These are phyloP conservation scores for Emydomyces testavorans DNA, from an alignment of 2,329 filamentous ascomycete species.

Conservation along the genomic window DNA sequence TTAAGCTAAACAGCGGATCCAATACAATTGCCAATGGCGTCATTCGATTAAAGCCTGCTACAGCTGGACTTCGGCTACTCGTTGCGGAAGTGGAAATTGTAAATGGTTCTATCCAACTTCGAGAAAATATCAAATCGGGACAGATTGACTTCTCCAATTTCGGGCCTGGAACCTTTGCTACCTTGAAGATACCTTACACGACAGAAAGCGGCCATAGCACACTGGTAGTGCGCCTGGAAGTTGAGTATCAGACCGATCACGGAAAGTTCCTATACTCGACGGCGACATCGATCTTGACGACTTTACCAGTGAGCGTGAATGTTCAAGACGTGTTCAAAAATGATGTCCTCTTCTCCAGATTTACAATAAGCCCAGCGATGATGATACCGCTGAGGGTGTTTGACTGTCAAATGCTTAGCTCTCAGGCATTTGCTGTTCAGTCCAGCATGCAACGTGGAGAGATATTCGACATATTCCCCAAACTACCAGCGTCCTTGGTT, in stretches of 20 bases:
- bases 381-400: constrained; percentile 63
- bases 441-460: constrained; percentile 37
- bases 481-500: constrained; percentile 67
- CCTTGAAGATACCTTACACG: constrained; percentile 63
- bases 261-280: constrained; percentile 55
- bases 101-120: constrained; percentile 33
- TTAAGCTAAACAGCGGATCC: constrained; percentile 62
- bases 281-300: constrained; percentile 54
- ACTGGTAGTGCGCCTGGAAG: constrained; percentile 63
- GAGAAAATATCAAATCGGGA: constrained; percentile 36
- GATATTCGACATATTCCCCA: constrained; percentile 57
- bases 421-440: constrained; percentile 50
- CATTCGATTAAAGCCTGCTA: constrained; percentile 46
- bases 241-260: constrained; percentile 57
- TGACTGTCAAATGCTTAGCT: constrained; percentile 57
- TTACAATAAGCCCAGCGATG: constrained; percentile 76
- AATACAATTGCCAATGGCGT: constrained; percentile 46
- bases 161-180: constrained; percentile 23
- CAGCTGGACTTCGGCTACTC: constrained; percentile 48
- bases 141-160: constrained; percentile 35
- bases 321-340: constrained; percentile 94
- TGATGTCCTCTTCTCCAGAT: constrained; percentile 68
- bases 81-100: constrained; percentile 40
- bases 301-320: constrained; percentile 81
- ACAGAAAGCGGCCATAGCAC: constrained; percentile 63